Percentiles rank a stretch among this genome's conserved stretches.
These are phyloP conservation scores for Hibiscus mutabilis DNA, from an alignment of 345 rosid genomes.

Conservation along the genomic window DNA sequence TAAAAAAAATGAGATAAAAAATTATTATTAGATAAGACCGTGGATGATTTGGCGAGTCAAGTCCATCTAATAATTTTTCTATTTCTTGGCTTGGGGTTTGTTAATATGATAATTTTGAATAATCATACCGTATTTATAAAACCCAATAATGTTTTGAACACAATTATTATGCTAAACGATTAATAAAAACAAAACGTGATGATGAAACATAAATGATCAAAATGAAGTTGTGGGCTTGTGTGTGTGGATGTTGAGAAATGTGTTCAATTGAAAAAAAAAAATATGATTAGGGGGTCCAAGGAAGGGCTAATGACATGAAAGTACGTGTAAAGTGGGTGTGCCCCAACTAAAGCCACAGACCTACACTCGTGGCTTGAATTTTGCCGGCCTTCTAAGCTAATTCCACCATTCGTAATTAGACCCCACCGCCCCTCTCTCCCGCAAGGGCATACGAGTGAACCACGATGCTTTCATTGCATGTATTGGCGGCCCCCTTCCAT, in stretches of 20 bases:
- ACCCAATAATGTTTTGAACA: not conserved
- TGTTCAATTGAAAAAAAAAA: conserved; percentile 18
- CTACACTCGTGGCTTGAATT: conserved; percentile 45
- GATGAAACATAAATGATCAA: not conserved
- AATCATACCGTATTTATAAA: not conserved
- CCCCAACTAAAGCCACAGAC: conserved; percentile 32
- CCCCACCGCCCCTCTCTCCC: no score
- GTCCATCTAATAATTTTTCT: no score
- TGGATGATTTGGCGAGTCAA: no score
- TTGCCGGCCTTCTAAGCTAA: conserved; percentile 9
- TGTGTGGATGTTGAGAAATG: conserved; percentile 15
- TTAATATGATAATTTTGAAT: not conserved
- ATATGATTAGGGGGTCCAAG: conserved; percentile 31
- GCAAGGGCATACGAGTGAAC: no score
- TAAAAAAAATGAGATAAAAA: no score
- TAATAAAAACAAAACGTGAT: not conserved
- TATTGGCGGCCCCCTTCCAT: not conserved
- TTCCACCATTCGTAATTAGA: not conserved
- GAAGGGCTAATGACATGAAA: conserved; percentile 31
- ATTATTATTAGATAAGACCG: no score
- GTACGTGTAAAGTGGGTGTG: conserved; percentile 41
- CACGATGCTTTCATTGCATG: conserved; percentile 1
- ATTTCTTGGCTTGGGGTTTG: conserved; percentile 9
- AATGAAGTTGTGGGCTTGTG: not conserved
- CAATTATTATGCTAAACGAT: not conserved